Conservation (phyloP, 176 grass and related monocot genomes). For the Musa acuminata region DNA sequence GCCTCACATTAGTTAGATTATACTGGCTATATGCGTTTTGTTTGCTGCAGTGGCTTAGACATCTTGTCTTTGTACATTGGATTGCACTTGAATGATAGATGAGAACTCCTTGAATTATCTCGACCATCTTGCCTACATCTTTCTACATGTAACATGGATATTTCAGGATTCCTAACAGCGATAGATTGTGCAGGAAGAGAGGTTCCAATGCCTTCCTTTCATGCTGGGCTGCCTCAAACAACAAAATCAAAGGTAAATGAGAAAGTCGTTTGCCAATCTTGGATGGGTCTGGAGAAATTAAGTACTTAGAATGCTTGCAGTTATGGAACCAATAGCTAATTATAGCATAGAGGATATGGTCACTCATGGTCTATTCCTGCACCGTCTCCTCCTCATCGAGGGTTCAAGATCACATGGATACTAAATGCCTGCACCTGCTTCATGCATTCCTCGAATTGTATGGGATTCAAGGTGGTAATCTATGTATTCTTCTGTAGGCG, state of each 20-base stretch:
- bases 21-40: not conserved
- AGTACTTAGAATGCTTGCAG: not conserved
- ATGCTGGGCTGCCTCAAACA: not conserved
- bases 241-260: not conserved
- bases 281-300: not conserved
- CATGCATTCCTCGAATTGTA: not conserved
- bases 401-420: not conserved
- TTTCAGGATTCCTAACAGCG: not conserved
- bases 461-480: not conserved
- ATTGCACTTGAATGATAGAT: not conserved
- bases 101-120: not conserved
- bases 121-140: not conserved
- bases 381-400: not conserved
- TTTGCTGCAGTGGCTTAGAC: not conserved
- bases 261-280: not conserved
- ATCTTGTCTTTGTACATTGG: not conserved
- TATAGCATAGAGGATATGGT: not conserved
- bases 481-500: not conserved
- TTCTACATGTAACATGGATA: not conserved
- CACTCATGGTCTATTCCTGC: not conserved
- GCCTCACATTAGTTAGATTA: not conserved
- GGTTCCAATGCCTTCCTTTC: not conserved
- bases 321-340: too few relatives aligned
- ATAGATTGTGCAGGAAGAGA: not conserved
- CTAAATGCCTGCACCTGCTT: not conserved